Evolutionary conservation across 2,329 filamentous ascomycete genomes (phyloP).

Genomic region (Colletotrichum sp.): DNA sequence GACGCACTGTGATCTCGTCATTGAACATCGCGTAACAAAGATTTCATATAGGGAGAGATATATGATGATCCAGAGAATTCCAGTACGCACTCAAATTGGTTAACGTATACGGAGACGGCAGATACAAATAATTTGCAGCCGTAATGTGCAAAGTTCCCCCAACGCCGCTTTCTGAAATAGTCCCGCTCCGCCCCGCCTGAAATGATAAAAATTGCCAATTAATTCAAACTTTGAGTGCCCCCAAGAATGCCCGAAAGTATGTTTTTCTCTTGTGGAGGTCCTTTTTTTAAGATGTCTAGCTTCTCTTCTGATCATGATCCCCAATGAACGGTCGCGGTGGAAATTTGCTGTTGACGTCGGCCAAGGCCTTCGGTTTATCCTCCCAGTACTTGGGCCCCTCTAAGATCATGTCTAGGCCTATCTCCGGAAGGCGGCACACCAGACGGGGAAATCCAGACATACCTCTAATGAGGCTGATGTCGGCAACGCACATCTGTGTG

Average conservation of each 20-base stretch:
- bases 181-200: fast-evolving
- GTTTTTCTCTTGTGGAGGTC: neutral
- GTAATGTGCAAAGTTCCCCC: neutral
- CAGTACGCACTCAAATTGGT: neutral
- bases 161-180: neutral
- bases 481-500: neutral
- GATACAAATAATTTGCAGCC: neutral
- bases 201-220: neutral
- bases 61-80: neutral
- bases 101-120: neutral
- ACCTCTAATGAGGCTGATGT: neutral
- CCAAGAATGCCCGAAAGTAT: fast-evolving
- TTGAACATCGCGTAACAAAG: fast-evolving
- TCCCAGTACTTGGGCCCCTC: neutral
- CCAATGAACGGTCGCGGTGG: neutral
- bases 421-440: neutral
- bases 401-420: neutral
- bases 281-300: neutral
- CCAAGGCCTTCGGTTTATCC: neutral
- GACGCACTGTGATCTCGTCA: neutral
- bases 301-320: neutral
- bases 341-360: neutral
- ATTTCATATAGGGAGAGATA: neutral
- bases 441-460: neutral
- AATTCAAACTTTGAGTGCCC: neutral